A percentile compares a stretch with the other conserved stretches of the same genome.
phyloP scores from a whole-genome alignment of 768 basidiomycete species.

The Pluteus cervinus region DNA sequence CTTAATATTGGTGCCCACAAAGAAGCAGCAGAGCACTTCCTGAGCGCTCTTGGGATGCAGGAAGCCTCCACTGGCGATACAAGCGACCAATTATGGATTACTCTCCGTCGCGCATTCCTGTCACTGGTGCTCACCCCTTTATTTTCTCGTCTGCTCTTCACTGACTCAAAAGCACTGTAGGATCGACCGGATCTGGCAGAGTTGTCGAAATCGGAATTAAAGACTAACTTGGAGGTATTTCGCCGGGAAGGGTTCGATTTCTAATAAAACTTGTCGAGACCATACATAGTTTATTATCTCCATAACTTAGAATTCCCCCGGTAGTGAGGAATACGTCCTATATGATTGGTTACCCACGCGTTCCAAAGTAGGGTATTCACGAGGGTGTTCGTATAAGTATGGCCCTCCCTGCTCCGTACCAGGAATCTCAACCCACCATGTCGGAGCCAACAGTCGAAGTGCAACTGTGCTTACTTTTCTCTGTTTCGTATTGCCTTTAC shows the following conservation, averaged over 20 bases:
- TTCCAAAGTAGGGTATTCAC: no score
- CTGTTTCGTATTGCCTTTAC: no score
- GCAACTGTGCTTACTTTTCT: no score
- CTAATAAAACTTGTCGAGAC: no score
- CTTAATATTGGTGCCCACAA: constrained; percentile 93
- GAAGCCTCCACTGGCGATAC: constrained; percentile 63
- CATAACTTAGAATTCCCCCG: no score
- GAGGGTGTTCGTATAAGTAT: no score
- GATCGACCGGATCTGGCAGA: constrained; percentile 80
- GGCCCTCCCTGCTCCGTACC: no score
- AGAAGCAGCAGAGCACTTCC: constrained; percentile 95
- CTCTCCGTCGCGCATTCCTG: constrained; percentile 74
- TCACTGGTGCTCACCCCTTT: constrained; percentile 56
- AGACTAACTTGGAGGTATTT: constrained; percentile 65
- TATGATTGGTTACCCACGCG: no score
- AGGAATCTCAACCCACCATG: no score
- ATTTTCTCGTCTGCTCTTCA: neutral
- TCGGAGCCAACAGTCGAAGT: no score
- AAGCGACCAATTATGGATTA: constrained; percentile 86
- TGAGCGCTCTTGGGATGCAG: constrained; percentile 79
- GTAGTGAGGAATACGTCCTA: no score
- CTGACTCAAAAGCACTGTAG: constrained; percentile 31
- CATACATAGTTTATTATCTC: no score
- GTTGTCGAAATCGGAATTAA: constrained; percentile 55
- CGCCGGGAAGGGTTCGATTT: constrained; percentile 88